Evolutionary conservation across 768 basidiomycete species (phyloP).

Genomic region (Auricularia cornea): DNA sequence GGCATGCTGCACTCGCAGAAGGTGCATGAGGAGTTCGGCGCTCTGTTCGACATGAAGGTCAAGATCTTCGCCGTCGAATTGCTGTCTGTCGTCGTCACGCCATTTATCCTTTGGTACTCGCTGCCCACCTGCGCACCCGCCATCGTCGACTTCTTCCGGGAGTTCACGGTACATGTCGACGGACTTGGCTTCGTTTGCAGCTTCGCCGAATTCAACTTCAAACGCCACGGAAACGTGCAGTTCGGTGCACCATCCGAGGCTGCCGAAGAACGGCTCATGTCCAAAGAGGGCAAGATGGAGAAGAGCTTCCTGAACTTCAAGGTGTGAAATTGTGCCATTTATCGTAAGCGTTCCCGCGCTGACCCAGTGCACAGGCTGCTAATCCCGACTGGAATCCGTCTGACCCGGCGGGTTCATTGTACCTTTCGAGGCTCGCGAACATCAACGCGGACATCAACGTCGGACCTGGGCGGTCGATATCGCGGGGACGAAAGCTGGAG

Average conservation of each 20-base stretch:
- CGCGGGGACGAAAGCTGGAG: not conserved
- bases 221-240: conserved; percentile 85
- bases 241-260: conserved; percentile 76
- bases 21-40: conserved; percentile 86
- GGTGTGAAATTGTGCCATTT: too few species aligned
- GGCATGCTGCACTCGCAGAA: conserved; percentile 79
- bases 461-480: not conserved
- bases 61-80: conserved; percentile 82
- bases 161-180: conserved; percentile 95
- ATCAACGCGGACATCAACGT: conserved; percentile 26
- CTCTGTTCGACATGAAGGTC: conserved; percentile 90
- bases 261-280: conserved; percentile 66
- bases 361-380: conserved; percentile 47
- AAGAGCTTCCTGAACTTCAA: conserved; percentile 95
- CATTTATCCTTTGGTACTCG: conserved; percentile 89
- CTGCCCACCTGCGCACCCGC: conserved; percentile 83
- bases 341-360: too few species aligned
- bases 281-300: conserved; percentile 97
- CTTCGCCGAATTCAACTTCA: conserved; percentile 97
- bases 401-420: conserved; percentile 86
- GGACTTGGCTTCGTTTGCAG: conserved; percentile 95
- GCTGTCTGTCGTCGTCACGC: conserved; percentile 85
- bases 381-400: conserved; percentile 94
- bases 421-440: conserved; percentile 77
- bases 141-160: conserved; percentile 96